Conservation (phyloP, 2,329 filamentous ascomycete species). For the Balansia obtecta region DNA sequence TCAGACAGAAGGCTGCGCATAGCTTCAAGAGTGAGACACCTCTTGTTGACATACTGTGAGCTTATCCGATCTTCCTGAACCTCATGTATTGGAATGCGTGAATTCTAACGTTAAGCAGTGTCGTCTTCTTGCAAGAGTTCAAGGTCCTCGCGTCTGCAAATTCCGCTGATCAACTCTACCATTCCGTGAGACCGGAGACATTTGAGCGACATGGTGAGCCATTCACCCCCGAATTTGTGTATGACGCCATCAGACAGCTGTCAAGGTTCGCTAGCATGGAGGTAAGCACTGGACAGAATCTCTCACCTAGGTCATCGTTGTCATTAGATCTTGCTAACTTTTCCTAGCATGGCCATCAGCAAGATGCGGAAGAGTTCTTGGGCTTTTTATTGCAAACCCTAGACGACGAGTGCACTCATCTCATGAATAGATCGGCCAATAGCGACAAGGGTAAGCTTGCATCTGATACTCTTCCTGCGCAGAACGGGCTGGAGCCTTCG, state of each 20-base stretch:
- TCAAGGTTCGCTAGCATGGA: constrained; percentile 88
- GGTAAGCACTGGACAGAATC: constrained; percentile 34
- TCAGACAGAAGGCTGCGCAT: constrained; percentile 70
- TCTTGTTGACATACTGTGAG: constrained; percentile 83
- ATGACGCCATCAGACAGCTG: constrained; percentile 77
- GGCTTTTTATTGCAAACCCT: constrained; percentile 86
- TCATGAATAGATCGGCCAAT: constrained; percentile 42
- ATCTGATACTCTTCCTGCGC: constrained; percentile 16
- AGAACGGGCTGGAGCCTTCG: constrained; percentile 19
- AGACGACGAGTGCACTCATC: constrained; percentile 78
- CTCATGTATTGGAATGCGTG: background rate
- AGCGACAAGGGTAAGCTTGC: constrained; percentile 25
- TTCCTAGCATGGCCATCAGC: constrained; percentile 74
- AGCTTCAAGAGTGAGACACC: constrained; percentile 95
- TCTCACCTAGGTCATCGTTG: background rate
- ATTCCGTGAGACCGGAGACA: constrained; percentile 67
- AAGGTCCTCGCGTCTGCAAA: constrained; percentile 69
- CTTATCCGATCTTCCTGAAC: background rate
- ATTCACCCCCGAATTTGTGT: constrained; percentile 89
- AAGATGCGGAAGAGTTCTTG: constrained; percentile 95
- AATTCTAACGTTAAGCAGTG: constrained; percentile 36
- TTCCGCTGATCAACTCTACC: constrained; percentile 59
- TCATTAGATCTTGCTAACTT: background rate
- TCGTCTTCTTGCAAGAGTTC: constrained; percentile 93
- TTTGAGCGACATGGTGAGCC: constrained; percentile 83